A percentile compares a stretch with the other conserved stretches of the same genome.
Conservation (phyloP, 805 yeast species). For the Sugiyamaella chiloensis region DNA sequence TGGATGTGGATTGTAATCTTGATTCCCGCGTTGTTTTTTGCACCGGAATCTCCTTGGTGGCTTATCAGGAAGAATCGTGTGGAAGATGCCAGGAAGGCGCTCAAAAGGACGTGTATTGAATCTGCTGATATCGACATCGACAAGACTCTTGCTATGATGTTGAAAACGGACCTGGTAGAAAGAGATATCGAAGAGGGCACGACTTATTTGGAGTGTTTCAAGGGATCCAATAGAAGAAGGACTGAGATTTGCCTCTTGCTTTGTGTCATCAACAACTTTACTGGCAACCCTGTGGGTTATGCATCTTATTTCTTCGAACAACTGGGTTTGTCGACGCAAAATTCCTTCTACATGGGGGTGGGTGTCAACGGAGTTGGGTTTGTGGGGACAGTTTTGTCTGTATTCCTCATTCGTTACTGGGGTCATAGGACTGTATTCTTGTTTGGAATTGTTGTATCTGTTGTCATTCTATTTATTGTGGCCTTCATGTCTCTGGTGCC, state of each 20-base stretch:
- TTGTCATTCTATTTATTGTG: conserved; percentile 14
- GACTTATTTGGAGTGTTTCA: conserved; percentile 14
- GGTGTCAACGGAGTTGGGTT: conserved; percentile 14
- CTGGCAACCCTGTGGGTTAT: conserved; percentile 35
- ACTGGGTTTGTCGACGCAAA: conserved; percentile 30
- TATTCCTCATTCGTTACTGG: conserved; percentile 19
- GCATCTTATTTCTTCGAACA: conserved; percentile 47
- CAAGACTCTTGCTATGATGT: conserved; percentile 15
- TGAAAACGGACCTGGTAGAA: conserved; percentile 36
- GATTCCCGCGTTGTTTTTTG: conserved; percentile 35
- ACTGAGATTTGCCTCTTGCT: conserved; percentile 40
- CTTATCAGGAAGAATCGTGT: conserved; percentile 63
- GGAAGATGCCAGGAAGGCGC: conserved; percentile 44
- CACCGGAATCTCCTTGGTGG: conserved; percentile 89
- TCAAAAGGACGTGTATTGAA: conserved; percentile 39
- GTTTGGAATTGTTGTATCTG: conserved; percentile 14
- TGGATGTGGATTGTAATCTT: conserved; percentile 58
- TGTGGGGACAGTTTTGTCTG: conserved; percentile 30
- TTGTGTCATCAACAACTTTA: conserved; percentile 37
- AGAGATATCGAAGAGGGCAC: conserved; percentile 13
- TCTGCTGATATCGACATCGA: conserved; percentile 27
- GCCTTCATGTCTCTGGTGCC: conserved; percentile 19
- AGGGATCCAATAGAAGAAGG: conserved; percentile 13
- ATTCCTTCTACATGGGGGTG: conserved; percentile 43
- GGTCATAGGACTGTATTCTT: conserved; percentile 23